Percentiles rank a stretch among this genome's conserved stretches.
Conservation (phyloP, 805 yeast species). For the Scheffersomyces stipitis region DNA sequence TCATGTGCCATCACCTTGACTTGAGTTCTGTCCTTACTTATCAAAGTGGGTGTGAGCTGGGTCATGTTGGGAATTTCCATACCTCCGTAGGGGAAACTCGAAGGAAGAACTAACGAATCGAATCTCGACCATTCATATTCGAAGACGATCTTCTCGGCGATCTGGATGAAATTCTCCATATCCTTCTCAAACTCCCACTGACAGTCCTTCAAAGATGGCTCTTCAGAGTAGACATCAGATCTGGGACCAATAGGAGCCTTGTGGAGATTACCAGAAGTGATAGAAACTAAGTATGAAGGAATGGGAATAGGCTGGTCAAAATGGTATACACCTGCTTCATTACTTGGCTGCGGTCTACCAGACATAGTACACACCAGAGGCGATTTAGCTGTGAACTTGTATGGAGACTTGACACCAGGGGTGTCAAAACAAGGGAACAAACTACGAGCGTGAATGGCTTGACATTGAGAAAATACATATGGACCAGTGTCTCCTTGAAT, state of each 20-base stretch:
- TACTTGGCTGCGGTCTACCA: constrained; percentile 48
- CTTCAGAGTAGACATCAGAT: constrained; percentile 80
- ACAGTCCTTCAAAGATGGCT: constrained; percentile 62
- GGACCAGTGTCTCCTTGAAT: constrained; percentile 69
- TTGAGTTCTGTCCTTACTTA: constrained; percentile 80
- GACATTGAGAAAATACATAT: constrained; percentile 83
- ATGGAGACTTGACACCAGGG: constrained; percentile 75
- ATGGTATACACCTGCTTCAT: constrained; percentile 32
- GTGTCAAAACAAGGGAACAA: constrained; percentile 91
- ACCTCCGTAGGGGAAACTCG: constrained; percentile 84
- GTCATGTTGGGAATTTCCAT: constrained; percentile 94
- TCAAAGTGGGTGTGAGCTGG: constrained; percentile 85
- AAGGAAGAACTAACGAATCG: constrained; percentile 78
- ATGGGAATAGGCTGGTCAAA: constrained; percentile 80
- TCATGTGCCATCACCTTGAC: constrained; percentile 93
- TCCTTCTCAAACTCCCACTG: constrained; percentile 80
- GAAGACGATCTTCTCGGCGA: constrained; percentile 76
- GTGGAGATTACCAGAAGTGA: constrained; percentile 79
- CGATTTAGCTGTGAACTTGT: constrained; percentile 57
- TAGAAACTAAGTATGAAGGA: constrained; percentile 79
- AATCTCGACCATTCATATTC: constrained; percentile 84
- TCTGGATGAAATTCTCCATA: constrained; percentile 72
- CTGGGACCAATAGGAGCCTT: constrained; percentile 79
- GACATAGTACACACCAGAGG: constrained; percentile 71
- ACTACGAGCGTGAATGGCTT: constrained; percentile 87